A percentile compares a stretch with the other conserved stretches of the same genome.
phyloP scores from a whole-genome alignment of 768 basidiomycete species.

The Gyrodon lividus region DNA sequence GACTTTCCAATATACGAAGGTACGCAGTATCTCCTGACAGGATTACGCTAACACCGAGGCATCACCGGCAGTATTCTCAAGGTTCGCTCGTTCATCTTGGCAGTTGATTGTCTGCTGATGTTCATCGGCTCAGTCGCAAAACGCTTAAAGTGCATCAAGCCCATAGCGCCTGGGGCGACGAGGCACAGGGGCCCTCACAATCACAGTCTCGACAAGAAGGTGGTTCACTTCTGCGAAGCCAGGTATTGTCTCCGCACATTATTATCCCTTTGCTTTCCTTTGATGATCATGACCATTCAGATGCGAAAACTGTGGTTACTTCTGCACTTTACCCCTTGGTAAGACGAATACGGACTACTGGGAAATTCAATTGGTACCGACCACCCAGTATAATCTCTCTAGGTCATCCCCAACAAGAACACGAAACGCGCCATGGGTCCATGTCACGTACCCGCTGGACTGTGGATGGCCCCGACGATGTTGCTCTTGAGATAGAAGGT shows the following conservation, averaged over 20 bases:
- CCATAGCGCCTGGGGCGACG: constrained; percentile 42
- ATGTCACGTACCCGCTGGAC: constrained; percentile 54
- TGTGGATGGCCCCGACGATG: constrained; percentile 46
- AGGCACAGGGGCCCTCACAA: constrained; percentile 48
- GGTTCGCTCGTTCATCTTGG: constrained; percentile 29
- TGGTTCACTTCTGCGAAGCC: constrained; percentile 55
- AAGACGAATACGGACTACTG: background rate
- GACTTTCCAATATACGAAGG: constrained; percentile 67
- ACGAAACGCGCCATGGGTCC: constrained; percentile 58
- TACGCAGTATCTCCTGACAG: constrained; percentile 16
- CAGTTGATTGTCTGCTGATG: background rate
- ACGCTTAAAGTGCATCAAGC: constrained; percentile 48
- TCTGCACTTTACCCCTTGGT: constrained; percentile 58
- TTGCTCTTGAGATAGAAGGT: constrained; percentile 45
- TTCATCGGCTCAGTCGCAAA: constrained; percentile 39
- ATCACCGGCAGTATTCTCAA: constrained; percentile 48
- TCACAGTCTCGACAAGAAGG: constrained; percentile 44
- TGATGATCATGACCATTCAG: constrained; percentile 21
- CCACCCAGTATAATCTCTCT: background rate
- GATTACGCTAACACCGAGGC: background rate
- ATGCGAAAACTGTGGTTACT: constrained; percentile 57
- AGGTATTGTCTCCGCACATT: constrained; percentile 30
- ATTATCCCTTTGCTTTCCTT: background rate
- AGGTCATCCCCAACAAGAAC: constrained; percentile 55
- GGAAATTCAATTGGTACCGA: background rate